A percentile compares a stretch with the other conserved stretches of the same genome.
Conservation (phyloP, 495 filamentous ascomycete species). For the Penicillium parvum region DNA sequence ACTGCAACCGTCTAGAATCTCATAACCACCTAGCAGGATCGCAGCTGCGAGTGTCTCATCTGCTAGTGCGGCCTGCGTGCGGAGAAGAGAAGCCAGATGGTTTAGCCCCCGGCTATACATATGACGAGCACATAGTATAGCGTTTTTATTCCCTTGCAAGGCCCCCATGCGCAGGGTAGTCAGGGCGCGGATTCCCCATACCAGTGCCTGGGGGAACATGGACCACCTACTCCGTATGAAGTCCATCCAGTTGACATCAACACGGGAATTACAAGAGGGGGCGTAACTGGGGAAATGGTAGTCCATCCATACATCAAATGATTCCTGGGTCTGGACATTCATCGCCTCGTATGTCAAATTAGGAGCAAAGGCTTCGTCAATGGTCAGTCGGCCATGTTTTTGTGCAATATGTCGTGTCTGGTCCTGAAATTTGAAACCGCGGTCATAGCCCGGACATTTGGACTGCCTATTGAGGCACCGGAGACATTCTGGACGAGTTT, state of each 20-base stretch:
- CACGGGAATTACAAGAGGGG: slow-evolving; percentile 10
- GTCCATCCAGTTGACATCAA: slow-evolving; percentile 21
- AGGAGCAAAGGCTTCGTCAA: slow-evolving; percentile 19
- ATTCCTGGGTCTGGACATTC: slow-evolving; percentile 14
- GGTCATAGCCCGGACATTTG: slow-evolving; percentile 30
- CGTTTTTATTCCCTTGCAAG: slow-evolving; percentile 10
- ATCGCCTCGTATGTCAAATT: slow-evolving; percentile 12
- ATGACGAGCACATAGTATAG: slow-evolving; percentile 16
- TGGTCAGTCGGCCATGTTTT: slow-evolving; percentile 3
- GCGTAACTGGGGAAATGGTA: slow-evolving; percentile 14
- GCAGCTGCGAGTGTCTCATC: slow-evolving; percentile 24
- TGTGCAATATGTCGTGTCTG: no score
- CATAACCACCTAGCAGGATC: slow-evolving; percentile 30
- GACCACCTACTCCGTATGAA: no score
- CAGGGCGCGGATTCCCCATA: slow-evolving; percentile 14
- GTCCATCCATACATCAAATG: slow-evolving; percentile 21
- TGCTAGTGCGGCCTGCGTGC: no score
- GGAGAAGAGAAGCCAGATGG: slow-evolving; percentile 2
- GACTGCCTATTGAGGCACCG: slow-evolving; percentile 25
- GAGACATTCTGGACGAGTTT: slow-evolving; percentile 25
- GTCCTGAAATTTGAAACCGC: neutral
- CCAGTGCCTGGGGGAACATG: slow-evolving; percentile 8
- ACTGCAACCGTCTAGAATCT: slow-evolving; percentile 25
- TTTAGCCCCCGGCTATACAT: slow-evolving; percentile 23
- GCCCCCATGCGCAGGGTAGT: slow-evolving; percentile 17